Evolutionary conservation across 768 basidiomycete species (phyloP), one percentile per base, ranked within the genome.

Genomic region (Mycena latifolia): DNA sequence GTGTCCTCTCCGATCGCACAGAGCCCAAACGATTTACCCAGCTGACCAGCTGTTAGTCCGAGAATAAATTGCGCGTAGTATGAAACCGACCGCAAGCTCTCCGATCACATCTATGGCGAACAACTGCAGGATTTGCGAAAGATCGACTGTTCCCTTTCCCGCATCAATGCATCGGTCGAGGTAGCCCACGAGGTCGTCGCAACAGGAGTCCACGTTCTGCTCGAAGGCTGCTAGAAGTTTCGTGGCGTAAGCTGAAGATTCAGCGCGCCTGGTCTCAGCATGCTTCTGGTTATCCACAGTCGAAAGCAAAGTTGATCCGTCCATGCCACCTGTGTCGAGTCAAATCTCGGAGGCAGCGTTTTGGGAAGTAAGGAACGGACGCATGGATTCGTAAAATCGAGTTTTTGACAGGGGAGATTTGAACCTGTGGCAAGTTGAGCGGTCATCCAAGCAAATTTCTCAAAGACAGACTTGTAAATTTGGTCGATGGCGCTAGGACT

Each of bases 271-370:
- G 24, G 59, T 65, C 45, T 65, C 63, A 2, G 51, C 51, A 35
- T 65, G 63, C 9, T 18, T 15, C 33, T 65, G 58, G 37, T 65
- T 65, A 31, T 65, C 63, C 18, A 65, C n/a, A 6, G 63, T 65
- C 17, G 63, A 47, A 50, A 65, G 33, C 5, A 45, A 31, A 12
- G 24, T 65, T 15, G 50, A 56, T 22, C 56, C 63, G 25, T 65
- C 56, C 35, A 20, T 1, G 9, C 57, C 63, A n/a, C 56, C 62
- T 63, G n/a, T 3, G 14, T 5, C n/a, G 9, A 27, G 15, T 48
- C 8, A 15, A 6, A 3, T 50, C 20, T 22, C 1, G 1, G 25
- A 1, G 7, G 14, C 18, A 17, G 5, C 18, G n/a, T n/a, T n/a
- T 28, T 27, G 20, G 51, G 43, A 41, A 47, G 14, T 31, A 10